Conservation (phyloP, 768 basidiomycete species). For the Lactarius hatsudake region DNA sequence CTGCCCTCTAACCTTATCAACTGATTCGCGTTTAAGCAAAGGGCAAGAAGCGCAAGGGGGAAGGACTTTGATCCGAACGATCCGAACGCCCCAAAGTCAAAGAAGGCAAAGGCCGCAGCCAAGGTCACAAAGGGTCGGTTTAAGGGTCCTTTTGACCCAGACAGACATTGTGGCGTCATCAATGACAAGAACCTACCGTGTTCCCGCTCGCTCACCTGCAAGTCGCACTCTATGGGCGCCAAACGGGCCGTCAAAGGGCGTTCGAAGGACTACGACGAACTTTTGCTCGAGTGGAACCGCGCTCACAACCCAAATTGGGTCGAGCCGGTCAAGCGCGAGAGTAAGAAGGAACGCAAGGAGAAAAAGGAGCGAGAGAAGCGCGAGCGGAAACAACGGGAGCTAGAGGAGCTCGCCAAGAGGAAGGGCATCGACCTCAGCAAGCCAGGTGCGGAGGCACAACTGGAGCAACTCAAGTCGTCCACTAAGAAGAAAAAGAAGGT, state of each 20-base stretch:
- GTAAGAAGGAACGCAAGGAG: conserved; percentile 85
- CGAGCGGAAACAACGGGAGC: conserved; percentile 74
- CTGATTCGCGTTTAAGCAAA: conserved; percentile 39
- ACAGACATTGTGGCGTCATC: conserved; percentile 94
- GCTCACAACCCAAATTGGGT: conserved; percentile 85
- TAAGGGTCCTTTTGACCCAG: conserved; percentile 86
- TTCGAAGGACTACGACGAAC: conserved; percentile 76
- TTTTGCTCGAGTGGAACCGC: conserved; percentile 90
- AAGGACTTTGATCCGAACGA: conserved; percentile 70
- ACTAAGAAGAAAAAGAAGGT: conserved; percentile 69
- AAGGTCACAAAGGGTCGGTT: conserved; percentile 76
- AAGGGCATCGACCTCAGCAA: conserved; percentile 51
- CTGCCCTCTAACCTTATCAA: background rate
- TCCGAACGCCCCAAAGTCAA: conserved; percentile 63
- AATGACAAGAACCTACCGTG: conserved; percentile 93
- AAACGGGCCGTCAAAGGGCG: conserved; percentile 91
- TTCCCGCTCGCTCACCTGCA: conserved; percentile 94
- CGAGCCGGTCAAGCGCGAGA: conserved; percentile 82
- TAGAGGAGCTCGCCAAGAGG: conserved; percentile 62
- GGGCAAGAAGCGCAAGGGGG: conserved; percentile 79
- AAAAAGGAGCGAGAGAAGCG: conserved; percentile 76
- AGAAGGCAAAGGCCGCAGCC: conserved; percentile 66
- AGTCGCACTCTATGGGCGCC: conserved; percentile 95
- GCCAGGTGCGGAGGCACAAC: conserved; percentile 37
- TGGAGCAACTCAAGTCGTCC: conserved; percentile 34